Conservation (phyloP, 2,329 filamentous ascomycete species). For the Neopestalotiopsis rosae region DNA sequence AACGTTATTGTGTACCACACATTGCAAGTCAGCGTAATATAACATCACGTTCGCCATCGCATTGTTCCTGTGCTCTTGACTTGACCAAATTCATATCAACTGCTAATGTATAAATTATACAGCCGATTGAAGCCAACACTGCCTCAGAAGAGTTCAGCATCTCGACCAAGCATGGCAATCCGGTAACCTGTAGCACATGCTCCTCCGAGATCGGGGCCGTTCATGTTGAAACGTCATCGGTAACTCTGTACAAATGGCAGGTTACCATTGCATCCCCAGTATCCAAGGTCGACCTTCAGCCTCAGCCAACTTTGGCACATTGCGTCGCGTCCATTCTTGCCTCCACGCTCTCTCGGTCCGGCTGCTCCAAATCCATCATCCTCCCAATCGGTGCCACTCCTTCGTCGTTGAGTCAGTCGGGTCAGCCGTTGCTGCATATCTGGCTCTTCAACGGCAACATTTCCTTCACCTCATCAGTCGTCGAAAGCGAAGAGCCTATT, state of each 20-base stretch:
- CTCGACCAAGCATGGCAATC: conserved; percentile 11
- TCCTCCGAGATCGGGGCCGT: conserved; percentile 52
- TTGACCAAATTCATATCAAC: background rate
- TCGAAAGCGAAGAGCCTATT: conserved; percentile 19
- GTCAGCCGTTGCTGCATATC: conserved; percentile 45
- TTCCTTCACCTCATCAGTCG: conserved; percentile 51
- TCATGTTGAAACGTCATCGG: conserved; percentile 48
- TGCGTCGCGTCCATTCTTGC: conserved; percentile 60
- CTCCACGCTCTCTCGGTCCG: conserved; percentile 60
- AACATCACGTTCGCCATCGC: background rate
- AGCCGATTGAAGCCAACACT: background rate
- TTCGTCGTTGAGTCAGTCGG: background rate
- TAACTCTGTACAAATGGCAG: conserved; percentile 64
- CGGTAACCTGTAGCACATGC: conserved; percentile 53
- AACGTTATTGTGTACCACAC: background rate
- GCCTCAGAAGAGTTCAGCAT: background rate
- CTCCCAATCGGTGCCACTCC: conserved; percentile 39
- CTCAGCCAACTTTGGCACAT: conserved; percentile 47
- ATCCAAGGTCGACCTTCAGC: conserved; percentile 18
- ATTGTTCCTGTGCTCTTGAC: background rate
- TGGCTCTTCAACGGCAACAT: conserved; percentile 65
- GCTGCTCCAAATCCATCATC: conserved; percentile 61
- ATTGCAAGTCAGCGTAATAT: background rate
- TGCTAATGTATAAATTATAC: background rate
- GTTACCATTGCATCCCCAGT: conserved; percentile 46